Evolutionary conservation across 306 rosid genomes (phyloP).

Genomic region (Benincasa hispida): DNA sequence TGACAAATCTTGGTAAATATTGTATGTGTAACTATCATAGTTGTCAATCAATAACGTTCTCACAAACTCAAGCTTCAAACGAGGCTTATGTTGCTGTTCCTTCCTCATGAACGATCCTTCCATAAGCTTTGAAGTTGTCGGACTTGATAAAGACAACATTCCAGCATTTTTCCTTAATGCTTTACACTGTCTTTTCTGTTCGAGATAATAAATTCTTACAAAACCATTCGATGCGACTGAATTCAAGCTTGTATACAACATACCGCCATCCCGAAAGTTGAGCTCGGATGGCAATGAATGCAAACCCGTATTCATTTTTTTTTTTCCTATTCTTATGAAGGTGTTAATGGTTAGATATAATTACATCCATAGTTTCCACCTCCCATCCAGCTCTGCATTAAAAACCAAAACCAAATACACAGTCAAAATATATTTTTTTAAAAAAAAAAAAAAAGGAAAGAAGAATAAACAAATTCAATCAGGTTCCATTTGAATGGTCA

Average conservation of each 20-base stretch:
- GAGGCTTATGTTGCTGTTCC: conserved; percentile 18
- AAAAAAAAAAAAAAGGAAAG: too few relatives aligned
- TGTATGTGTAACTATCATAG: conserved; percentile 95
- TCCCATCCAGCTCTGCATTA: conserved; percentile 19
- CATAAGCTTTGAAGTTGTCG: conserved; percentile 30
- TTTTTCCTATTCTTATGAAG: neutral
- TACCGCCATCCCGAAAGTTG: conserved; percentile 34
- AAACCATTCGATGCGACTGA: conserved; percentile 17
- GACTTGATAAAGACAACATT: conserved; percentile 29
- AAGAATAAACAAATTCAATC: neutral
- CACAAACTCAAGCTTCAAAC: conserved; percentile 42
- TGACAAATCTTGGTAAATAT: conserved; percentile 89
- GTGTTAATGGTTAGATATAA: neutral
- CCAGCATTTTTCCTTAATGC: conserved; percentile 20
- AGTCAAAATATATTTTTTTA: neutral
- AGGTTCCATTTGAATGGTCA: neutral
- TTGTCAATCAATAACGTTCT: conserved; percentile 94
- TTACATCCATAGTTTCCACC: neutral
- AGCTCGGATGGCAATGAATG: conserved; percentile 35
- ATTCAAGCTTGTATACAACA: conserved; percentile 16
- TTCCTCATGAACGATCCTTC: conserved; percentile 39
- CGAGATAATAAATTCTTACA: conserved; percentile 24
- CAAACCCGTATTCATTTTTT: conserved; percentile 29
- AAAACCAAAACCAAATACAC: neutral
- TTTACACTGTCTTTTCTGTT: conserved; percentile 21